phyloP scores from a whole-genome alignment of 2,329 filamentous ascomycete species.

The Cladosporium colombiae region DNA sequence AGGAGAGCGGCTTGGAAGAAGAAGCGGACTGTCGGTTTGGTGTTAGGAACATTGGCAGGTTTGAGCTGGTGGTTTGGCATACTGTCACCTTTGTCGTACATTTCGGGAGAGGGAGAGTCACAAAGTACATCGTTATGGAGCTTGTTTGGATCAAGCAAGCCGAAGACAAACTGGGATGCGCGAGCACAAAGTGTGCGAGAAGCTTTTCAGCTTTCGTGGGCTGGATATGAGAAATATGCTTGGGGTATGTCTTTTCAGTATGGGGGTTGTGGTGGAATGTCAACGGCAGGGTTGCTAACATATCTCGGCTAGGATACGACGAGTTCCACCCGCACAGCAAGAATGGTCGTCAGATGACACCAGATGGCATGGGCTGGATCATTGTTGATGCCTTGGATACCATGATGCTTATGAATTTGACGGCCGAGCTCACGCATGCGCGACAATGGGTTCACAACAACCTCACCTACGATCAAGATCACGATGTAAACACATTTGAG shows the following conservation, averaged over 20 bases:
- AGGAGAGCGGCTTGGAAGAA: slow-evolving; percentile 61
- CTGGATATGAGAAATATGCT: slow-evolving; percentile 85
- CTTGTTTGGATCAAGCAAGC: slow-evolving; percentile 55
- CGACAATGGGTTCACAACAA: slow-evolving; percentile 83
- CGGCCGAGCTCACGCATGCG: slow-evolving; percentile 77
- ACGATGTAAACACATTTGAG: slow-evolving; percentile 97
- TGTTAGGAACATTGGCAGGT: slow-evolving; percentile 57
- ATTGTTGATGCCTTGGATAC: slow-evolving; percentile 96
- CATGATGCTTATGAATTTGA: slow-evolving; percentile 97
- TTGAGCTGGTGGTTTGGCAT: slow-evolving; percentile 70
- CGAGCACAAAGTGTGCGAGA: slow-evolving; percentile 81
- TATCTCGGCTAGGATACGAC: slow-evolving; percentile 59
- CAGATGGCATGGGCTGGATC: slow-evolving; percentile 92
- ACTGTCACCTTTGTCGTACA: slow-evolving; percentile 46
- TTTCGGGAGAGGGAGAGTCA: slow-evolving; percentile 22
- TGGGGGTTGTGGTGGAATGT: neutral
- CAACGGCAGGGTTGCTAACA: slow-evolving; percentile 19
- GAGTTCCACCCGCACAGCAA: slow-evolving; percentile 84
- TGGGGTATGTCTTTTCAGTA: slow-evolving; percentile 69
- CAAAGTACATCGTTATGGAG: slow-evolving; percentile 12
- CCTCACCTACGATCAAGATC: slow-evolving; percentile 84
- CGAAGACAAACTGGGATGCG: slow-evolving; percentile 68
- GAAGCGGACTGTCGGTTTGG: slow-evolving; percentile 61
- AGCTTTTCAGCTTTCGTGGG: slow-evolving; percentile 89
- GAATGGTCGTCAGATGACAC: slow-evolving; percentile 78